Evolutionary conservation across 1,139 yeast genomes (phyloP), one percentile per base, ranked within the genome.

Genomic region (Diutina scorzettiae): DNA sequence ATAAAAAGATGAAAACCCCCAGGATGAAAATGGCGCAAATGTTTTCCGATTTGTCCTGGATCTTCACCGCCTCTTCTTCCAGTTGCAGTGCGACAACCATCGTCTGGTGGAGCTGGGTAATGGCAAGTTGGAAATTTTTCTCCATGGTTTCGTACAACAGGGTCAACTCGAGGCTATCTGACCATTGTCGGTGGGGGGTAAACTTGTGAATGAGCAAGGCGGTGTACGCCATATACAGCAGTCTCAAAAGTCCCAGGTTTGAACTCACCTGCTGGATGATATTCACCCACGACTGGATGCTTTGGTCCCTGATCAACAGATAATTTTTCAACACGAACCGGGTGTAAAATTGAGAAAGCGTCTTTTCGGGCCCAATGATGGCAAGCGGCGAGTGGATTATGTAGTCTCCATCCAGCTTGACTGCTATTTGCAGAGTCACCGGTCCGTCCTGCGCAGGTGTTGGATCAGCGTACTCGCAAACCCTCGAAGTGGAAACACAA

Each of bases 1-100:
- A 62, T 2, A 62, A 50, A 46, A 53, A 60, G 23, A 60, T 48
- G 5, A 63, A 25, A 5, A 27, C 9, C 24, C 31, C 30, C 32
- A 17, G n/a, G 11, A 25, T 11, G 9, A 25, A 25, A 3, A 37
- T 24, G 24, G 23, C 16, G 17, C 18, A 37, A 6, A 37, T 24
- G n/a, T 14, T 11, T 4, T 23, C 28, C 21, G 29, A 5, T 14
- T 30, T 19, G 6, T n/a, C 21, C 21, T 9, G 21, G n/a, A 30
- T 27, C 18, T 20, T 20, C 7, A 11, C 37, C 14, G 21, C 20
- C 12, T 7, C 8, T 12, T 5, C 24, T n/a, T n/a, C 25, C 24
- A 21, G 27, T n/a, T 6, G 37, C 25, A 12, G 21, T 19, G 37
- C 27, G 17, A 7, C 3, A 6, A 4, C 17, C 31, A 37, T 19